Base-by-base conservation (phyloP, 1,139 yeast genomes). In the Blastobotrys malaysiensis region DNA sequence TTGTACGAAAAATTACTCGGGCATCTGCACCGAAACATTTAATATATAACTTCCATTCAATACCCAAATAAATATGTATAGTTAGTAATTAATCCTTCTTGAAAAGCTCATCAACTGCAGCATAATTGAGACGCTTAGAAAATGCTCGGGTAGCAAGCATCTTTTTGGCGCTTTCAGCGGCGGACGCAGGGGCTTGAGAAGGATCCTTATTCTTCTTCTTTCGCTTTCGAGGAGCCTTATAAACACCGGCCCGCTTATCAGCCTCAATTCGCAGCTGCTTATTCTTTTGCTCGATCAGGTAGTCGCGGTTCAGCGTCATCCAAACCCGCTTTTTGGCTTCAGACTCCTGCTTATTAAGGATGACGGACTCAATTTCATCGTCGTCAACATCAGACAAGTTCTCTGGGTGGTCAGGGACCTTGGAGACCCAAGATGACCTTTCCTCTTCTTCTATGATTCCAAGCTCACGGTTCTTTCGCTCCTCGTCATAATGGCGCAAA, bases 221-320 rank as follows among this genome's bases (percentile, higher is more conserved):
- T 58, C 73, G 61, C 55, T 69, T 71, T 58, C 71, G 70, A 9
- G 72, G 71, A 20, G 68, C 69, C 55, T 65, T 65, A 50, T 65
- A 65, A 19, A 67, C 66, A 11, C 78, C 78, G 5, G 68, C 68
- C 24, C 69, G 69, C 57, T 81, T 83, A 72, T 95, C 99, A 0
- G 97, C 95, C 66, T 91, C 96, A 52, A 80, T 79, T 66, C 91
- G 88, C 60, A 91, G 77, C 59, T 93, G 75, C 68, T 89, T 90
- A 62, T 82, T 82, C 64, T 93, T 98, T 70, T 89, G 96, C 52
- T 86, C 95, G 22, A 89, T 71, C 56, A 93, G 74, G 65, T 83
- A 95, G 36, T 91, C 98, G 57, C 87, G 88, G 69, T 93, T 89
- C 53, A 88, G 76, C 1, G 95, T 90, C 55, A 87, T 82, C 98